Evolutionary conservation across 2,329 filamentous ascomycete genomes (phyloP), one percentile per base, ranked within the genome.

Genomic region (Shiraia sp.): DNA sequence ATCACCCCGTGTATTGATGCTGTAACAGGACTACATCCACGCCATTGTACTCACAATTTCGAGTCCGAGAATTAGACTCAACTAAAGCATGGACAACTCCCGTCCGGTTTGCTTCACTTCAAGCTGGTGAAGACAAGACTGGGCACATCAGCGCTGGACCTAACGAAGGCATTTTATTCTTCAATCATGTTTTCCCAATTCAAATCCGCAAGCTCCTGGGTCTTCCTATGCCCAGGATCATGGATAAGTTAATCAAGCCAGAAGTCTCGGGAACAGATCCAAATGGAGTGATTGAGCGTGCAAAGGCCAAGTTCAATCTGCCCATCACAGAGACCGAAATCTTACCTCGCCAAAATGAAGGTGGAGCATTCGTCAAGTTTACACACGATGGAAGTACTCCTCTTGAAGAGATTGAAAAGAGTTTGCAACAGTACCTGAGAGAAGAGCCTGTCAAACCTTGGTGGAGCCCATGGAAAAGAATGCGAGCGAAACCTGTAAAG

Each of bases 281-380:
- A 0, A 61, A 73, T 17, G 70, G 71, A 23, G 74, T 86, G 13
- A 54, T 69, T 10, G 69, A 79, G 32, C 79, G 79, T 39, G 86
- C 84, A 1, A 80, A 89, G 16, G 47, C 44, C 10, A 87, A 86
- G 1, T 66, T 75, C 4, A 77, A 77, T 8, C 59, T 85, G 2
- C 75, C 81, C 1, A 74, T 95, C 33, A 83, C 85, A 43, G 82
- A 96, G 32, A 88, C 84, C 3, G 86, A 95, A 59, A 85, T 96
- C 12, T 69, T 96, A 13, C 90, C 91, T 0, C 80, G 90, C 3
- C 76, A 95, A 19, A 91, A 95, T 59, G 93, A 99, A 63, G 93
- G 93, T 12, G 93, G 93, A 10, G 90, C 89, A 1, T 97, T 95
- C 65, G 85, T 97, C 66, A 96, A 95, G 67, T 90, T 95, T 63